Percentiles rank a stretch among this genome's conserved stretches.
Evolutionary conservation across 108 stramenopile genomes (phyloP).

Genomic region (Mediolabrus comicus): DNA sequence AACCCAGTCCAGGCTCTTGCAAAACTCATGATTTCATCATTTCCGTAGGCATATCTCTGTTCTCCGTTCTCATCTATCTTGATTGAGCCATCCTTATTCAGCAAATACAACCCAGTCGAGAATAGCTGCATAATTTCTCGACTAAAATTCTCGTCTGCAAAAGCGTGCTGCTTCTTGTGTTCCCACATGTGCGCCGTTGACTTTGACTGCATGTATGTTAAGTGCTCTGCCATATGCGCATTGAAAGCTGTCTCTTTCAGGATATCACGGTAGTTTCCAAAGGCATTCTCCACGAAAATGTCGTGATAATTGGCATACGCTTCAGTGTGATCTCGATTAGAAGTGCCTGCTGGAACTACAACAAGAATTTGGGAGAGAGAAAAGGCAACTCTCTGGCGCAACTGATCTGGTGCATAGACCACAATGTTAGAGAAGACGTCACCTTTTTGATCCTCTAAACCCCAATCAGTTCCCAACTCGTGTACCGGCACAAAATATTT

Average conservation of each 20-base stretch:
- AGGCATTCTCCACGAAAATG: constrained; percentile 69
- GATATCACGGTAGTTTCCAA: constrained; percentile 76
- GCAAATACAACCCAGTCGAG: constrained; percentile 58
- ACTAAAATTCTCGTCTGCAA: constrained; percentile 37
- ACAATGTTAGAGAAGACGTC: constrained; percentile 45
- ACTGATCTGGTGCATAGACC: constrained; percentile 50
- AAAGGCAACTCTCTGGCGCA: constrained; percentile 83
- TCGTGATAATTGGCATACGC: constrained; percentile 45
- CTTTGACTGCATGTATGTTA: constrained; percentile 53
- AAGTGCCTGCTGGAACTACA: constrained; percentile 16
- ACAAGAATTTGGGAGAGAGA: constrained; percentile 54
- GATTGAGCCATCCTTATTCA: constrained; percentile 68
- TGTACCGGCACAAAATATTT: constrained; percentile 13
- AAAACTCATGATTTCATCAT: constrained; percentile 67
- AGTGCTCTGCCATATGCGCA: constrained; percentile 56
- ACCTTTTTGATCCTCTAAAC: constrained; percentile 24
- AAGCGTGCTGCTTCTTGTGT: constrained; percentile 11
- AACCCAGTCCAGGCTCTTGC: constrained; percentile 77
- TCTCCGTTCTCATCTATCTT: constrained; percentile 37
- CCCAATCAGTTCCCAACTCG: constrained; percentile 18
- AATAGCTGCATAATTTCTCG: constrained; percentile 38
- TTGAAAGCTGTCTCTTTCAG: constrained; percentile 44
- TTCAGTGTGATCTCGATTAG: constrained; percentile 32
- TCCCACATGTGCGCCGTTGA: constrained; percentile 34
- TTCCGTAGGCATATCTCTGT: constrained; percentile 53